Evolutionary conservation across 1,139 yeast species (phyloP).

Genomic region (Scheffersomyces insectosa): DNA sequence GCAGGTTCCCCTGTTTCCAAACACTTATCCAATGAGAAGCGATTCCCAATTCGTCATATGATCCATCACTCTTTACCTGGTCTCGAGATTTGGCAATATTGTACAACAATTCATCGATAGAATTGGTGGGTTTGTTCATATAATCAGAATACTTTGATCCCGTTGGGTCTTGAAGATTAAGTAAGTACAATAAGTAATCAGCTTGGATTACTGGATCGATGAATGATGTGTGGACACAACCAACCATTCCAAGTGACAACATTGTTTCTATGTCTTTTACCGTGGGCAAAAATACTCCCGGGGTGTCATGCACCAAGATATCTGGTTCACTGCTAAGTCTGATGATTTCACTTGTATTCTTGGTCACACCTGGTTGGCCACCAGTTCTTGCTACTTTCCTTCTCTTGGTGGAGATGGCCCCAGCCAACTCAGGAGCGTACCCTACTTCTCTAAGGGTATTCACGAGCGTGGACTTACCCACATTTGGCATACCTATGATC

Average conservation of each 20-base stretch:
- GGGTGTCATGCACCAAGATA: slow-evolving; percentile 81
- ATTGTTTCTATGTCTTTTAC: slow-evolving; percentile 67
- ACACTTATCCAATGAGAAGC: slow-evolving; percentile 69
- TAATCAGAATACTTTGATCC: slow-evolving; percentile 50
- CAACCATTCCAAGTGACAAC: slow-evolving; percentile 73
- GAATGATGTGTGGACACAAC: slow-evolving; percentile 69
- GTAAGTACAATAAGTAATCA: slow-evolving; percentile 73
- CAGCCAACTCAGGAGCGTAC: slow-evolving; percentile 20
- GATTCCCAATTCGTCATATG: slow-evolving; percentile 57
- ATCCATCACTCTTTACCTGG: slow-evolving; percentile 31
- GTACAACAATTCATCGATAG: slow-evolving; percentile 59
- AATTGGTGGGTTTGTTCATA: slow-evolving; percentile 69
- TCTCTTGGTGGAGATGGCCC: slow-evolving; percentile 32
- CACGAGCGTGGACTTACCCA: slow-evolving; percentile 92
- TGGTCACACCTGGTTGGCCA: slow-evolving; percentile 88
- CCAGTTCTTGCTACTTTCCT: slow-evolving; percentile 84
- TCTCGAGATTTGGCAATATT: slow-evolving; percentile 51
- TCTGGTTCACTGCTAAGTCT: slow-evolving; percentile 63
- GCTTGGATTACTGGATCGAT: slow-evolving; percentile 87
- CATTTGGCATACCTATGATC: slow-evolving; percentile 95
- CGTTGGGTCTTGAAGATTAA: slow-evolving; percentile 62
- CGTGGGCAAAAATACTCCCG: slow-evolving; percentile 86
- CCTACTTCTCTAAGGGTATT: slow-evolving; percentile 71
- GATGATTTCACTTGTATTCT: slow-evolving; percentile 76
- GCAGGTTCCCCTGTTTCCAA: slow-evolving; percentile 61